Evolutionary conservation across 257 asterid genomes (phyloP).

Genomic region (Parsonsia alboflavescens): DNA sequence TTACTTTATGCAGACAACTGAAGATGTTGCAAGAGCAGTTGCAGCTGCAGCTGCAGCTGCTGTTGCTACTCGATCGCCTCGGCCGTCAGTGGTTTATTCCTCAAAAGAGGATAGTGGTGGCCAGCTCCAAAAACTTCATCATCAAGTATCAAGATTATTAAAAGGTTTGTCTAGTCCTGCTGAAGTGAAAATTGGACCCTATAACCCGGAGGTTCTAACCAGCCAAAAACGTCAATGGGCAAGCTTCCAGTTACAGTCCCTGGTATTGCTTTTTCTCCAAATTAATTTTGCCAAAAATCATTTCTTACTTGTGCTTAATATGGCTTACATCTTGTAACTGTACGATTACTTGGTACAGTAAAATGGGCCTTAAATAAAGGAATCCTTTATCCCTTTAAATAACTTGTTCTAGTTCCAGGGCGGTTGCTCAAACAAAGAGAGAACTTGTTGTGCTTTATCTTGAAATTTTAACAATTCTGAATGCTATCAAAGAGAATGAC

Average conservation of each 20-base stretch:
- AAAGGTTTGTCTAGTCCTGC: constrained; percentile 88
- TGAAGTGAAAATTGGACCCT: constrained; percentile 60
- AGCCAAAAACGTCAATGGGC: constrained; percentile 99
- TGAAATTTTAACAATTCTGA: constrained; percentile 10
- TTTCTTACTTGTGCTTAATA: not conserved
- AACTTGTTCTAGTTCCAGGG: not conserved
- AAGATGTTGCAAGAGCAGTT: constrained; percentile 94
- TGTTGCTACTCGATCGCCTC: constrained; percentile 73
- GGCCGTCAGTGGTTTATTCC: constrained; percentile 89
- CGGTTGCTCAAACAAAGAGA: not conserved
- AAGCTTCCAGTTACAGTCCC: constrained; percentile 79
- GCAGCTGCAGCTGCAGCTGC: constrained; percentile 96
- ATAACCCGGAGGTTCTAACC: constrained; percentile 93
- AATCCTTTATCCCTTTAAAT: not conserved
- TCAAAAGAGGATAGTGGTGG: constrained; percentile 81
- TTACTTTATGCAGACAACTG: constrained; percentile 75
- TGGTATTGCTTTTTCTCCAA: constrained; percentile 49
- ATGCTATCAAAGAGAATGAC: not conserved
- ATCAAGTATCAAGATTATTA: constrained; percentile 74
- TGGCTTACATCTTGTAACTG: not conserved
- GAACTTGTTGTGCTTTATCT: not conserved
- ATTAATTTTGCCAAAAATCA: not conserved
- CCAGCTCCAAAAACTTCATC: constrained; percentile 70
- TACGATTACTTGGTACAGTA: not conserved
- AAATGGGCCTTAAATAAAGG: not conserved